These are phyloP conservation scores for Saccharomyces hybrid DNA, from an alignment of 1,139 yeast species.

Conservation along the genomic window DNA sequence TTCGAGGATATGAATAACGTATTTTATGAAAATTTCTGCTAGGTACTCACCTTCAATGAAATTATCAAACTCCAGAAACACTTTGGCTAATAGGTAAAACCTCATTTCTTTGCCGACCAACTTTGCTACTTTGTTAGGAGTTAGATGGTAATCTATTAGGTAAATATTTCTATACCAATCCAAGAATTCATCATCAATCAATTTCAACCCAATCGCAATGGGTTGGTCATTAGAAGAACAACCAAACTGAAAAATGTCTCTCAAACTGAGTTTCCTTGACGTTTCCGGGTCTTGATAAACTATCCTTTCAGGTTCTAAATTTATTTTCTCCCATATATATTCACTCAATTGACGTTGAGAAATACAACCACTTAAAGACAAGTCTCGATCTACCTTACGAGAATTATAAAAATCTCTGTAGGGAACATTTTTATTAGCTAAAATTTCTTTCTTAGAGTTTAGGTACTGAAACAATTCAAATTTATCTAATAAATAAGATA, in stretches of 20 bases:
- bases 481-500: slow-evolving; percentile 22
- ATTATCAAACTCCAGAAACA: slow-evolving; percentile 28
- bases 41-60: slow-evolving; percentile 26
- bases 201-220: slow-evolving; percentile 22
- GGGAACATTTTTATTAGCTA: slow-evolving; percentile 53
- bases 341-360: slow-evolving; percentile 90
- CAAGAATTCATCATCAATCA: slow-evolving; percentile 26
- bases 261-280: no score
- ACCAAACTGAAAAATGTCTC: slow-evolving; percentile 19
- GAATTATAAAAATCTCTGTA: slow-evolving; percentile 96
- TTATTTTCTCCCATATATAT: slow-evolving; percentile 83
- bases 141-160: slow-evolving; percentile 18
- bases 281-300: slow-evolving; percentile 17
- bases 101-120: slow-evolving; percentile 16
- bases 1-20: slow-evolving; percentile 23
- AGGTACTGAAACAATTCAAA: slow-evolving; percentile 28
- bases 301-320: slow-evolving; percentile 23
- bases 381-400: slow-evolving; percentile 94
- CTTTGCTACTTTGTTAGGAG: slow-evolving; percentile 11
- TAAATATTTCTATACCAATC: slow-evolving; percentile 28
- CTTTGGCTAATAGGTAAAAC: slow-evolving; percentile 20
- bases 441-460: slow-evolving; percentile 25
- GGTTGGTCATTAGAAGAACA: slow-evolving; percentile 9
- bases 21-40: slow-evolving; percentile 25
- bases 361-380: slow-evolving; percentile 95